Evolutionary conservation across 768 basidiomycete genomes (phyloP).

Genomic region (Daedaleopsis nitida): DNA sequence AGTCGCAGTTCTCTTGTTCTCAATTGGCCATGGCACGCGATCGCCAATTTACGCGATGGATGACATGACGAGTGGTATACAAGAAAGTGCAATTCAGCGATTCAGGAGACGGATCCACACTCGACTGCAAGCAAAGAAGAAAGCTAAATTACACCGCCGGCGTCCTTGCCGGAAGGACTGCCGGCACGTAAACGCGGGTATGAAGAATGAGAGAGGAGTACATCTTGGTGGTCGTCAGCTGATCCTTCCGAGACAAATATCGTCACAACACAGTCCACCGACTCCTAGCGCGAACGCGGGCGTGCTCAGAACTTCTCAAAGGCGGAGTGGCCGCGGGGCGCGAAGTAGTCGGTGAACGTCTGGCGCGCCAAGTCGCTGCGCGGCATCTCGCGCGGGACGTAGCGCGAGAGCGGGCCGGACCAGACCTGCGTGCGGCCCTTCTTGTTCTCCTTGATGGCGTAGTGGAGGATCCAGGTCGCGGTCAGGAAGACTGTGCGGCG

Average conservation of each 20-base stretch:
- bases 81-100: neutral
- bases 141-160: conserved; percentile 3
- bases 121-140: neutral
- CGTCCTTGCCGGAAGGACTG: conserved; percentile 8
- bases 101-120: neutral
- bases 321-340: conserved; percentile 9
- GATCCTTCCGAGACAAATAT: neutral
- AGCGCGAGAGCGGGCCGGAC: conserved; percentile 52
- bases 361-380: conserved; percentile 14
- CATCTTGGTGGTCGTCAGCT: neutral
- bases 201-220: neutral
- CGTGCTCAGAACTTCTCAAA: conserved; percentile 17
- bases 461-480: conserved; percentile 44
- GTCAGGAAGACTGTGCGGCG: conserved; percentile 43
- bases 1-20: no score
- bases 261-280: no score
- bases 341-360: conserved; percentile 22
- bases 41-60: no score
- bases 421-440: conserved; percentile 55
- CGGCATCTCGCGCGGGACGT: conserved; percentile 34
- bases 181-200: neutral
- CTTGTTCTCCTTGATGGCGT: conserved; percentile 43
- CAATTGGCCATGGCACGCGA: no score
- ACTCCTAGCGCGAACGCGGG: no score
- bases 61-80: neutral